These are phyloP conservation scores for Pichia terricola DNA, from an alignment of 1,139 yeast species.

Conservation along the genomic window DNA sequence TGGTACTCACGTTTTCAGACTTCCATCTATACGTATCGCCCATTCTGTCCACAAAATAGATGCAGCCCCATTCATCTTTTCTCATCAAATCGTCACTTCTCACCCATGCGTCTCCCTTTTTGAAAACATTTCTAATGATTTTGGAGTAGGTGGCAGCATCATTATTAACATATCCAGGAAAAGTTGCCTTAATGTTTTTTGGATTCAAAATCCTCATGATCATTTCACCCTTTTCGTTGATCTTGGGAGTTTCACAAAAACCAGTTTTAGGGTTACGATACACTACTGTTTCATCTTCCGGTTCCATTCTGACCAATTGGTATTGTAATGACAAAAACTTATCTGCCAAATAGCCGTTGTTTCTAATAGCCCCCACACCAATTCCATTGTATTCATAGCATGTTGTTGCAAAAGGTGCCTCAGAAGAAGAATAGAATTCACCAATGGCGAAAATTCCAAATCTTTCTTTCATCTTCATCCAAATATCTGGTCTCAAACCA, in stretches of 20 bases:
- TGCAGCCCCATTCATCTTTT: constrained; percentile 57
- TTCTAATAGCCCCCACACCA: constrained; percentile 86
- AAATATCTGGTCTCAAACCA: constrained; percentile 87
- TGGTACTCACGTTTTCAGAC: constrained; percentile 89
- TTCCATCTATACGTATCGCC: constrained; percentile 98
- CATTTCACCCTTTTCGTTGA: constrained; percentile 79
- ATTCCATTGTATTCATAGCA: constrained; percentile 66
- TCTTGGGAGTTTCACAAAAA: constrained; percentile 38
- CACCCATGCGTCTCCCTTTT: constrained; percentile 86
- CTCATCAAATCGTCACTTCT: constrained; percentile 80
- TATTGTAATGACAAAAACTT: constrained; percentile 46
- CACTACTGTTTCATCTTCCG: constrained; percentile 65
- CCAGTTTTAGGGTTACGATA: constrained; percentile 62
- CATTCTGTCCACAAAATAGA: constrained; percentile 82
- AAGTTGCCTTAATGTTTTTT: constrained; percentile 53
- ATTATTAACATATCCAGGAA: constrained; percentile 87
- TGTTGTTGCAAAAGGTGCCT: constrained; percentile 86
- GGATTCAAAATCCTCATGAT: constrained; percentile 67
- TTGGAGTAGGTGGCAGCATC: constrained; percentile 71
- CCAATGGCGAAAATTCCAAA: constrained; percentile 72
- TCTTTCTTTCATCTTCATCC: constrained; percentile 70
- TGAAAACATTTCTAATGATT: constrained; percentile 61
- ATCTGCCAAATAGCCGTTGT: constrained; percentile 61
- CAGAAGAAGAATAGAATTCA: constrained; percentile 92
- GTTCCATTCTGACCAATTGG: constrained; percentile 64